Conservation (phyloP, 768 basidiomycete genomes). For the Gelatoporia subvermispora region DNA sequence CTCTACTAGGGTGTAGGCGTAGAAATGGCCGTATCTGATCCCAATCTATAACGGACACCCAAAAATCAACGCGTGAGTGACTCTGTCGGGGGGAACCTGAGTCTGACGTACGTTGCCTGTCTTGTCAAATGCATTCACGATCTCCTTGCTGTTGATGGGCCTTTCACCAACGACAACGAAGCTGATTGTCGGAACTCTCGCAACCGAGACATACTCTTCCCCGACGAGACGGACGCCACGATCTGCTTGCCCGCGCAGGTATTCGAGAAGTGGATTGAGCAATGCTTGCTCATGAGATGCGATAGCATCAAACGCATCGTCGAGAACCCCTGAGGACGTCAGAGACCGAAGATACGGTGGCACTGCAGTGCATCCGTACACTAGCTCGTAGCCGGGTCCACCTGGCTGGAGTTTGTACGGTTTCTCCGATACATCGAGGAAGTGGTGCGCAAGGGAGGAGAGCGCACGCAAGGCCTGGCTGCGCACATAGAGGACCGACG, state of each 20-base stretch:
- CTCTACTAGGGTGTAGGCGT: slow-evolving; percentile 61
- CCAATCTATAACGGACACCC: slow-evolving; percentile 48
- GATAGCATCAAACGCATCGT: slow-evolving; percentile 52
- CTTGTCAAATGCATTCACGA: slow-evolving; percentile 62
- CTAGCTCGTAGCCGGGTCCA: slow-evolving; percentile 70
- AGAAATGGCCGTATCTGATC: slow-evolving; percentile 75
- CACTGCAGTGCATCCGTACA: slow-evolving; percentile 56
- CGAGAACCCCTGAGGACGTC: slow-evolving; percentile 37
- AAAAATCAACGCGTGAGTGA: background rate
- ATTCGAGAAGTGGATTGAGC: slow-evolving; percentile 48
- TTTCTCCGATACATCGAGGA: slow-evolving; percentile 43
- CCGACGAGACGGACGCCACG: slow-evolving; percentile 70
- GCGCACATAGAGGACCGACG: slow-evolving; percentile 62
- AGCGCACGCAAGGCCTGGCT: slow-evolving; percentile 45
- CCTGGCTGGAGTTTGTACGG: slow-evolving; percentile 68
- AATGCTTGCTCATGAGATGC: slow-evolving; percentile 58
- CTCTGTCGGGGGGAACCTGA: background rate
- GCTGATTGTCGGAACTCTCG: slow-evolving; percentile 62
- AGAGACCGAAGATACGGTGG: slow-evolving; percentile 61
- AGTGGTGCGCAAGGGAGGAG: slow-evolving; percentile 63
- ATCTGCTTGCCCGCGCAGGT: slow-evolving; percentile 44
- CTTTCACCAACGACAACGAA: slow-evolving; percentile 64
- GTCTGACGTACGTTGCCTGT: slow-evolving; percentile 50
- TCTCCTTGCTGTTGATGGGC: slow-evolving; percentile 52
- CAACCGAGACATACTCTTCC: slow-evolving; percentile 37